Evolutionary conservation across 306 rosid genomes (phyloP).

Genomic region (Prunus kanzakura): DNA sequence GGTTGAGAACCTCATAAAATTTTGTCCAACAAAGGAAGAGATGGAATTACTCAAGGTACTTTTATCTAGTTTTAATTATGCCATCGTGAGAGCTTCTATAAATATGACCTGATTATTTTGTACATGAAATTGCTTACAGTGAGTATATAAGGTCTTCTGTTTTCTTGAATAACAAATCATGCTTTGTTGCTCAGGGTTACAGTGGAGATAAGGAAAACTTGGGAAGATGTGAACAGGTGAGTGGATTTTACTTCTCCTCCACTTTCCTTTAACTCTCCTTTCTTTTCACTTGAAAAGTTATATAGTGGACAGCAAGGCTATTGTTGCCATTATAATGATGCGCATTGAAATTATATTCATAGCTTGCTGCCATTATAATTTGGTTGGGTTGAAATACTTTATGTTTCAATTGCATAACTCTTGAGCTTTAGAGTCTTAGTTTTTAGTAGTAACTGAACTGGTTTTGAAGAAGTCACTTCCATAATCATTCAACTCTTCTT

Average conservation of each 20-base stretch:
- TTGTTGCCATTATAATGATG: slow-evolving; percentile 4
- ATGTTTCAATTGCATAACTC: not conserved
- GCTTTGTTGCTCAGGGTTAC: slow-evolving; percentile 57
- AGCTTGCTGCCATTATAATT: not conserved
- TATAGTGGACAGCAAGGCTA: slow-evolving; percentile 9
- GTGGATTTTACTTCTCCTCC: slow-evolving; percentile 14
- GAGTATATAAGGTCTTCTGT: not conserved
- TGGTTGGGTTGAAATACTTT: not conserved
- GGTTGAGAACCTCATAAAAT: slow-evolving; percentile 94
- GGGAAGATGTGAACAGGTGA: slow-evolving; percentile 93
- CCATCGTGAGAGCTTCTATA: not conserved
- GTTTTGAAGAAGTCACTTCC: not conserved
- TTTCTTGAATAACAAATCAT: slow-evolving; percentile 26
- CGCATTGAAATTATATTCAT: not conserved
- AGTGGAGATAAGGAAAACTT: slow-evolving; percentile 76
- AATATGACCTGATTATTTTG: slow-evolving; percentile 6
- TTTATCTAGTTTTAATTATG: slow-evolving; percentile 17
- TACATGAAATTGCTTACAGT: not conserved
- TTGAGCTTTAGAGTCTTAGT: not conserved
- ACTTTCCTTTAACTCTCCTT: not conserved
- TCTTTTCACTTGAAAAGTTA: not conserved
- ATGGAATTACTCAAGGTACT: slow-evolving; percentile 80
- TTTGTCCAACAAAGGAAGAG: slow-evolving; percentile 96
- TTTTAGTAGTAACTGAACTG: not conserved
- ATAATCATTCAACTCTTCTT: not conserved